Evolutionary conservation across 768 basidiomycete genomes (phyloP).

Genomic region (Termitomyces eurrhizus): DNA sequence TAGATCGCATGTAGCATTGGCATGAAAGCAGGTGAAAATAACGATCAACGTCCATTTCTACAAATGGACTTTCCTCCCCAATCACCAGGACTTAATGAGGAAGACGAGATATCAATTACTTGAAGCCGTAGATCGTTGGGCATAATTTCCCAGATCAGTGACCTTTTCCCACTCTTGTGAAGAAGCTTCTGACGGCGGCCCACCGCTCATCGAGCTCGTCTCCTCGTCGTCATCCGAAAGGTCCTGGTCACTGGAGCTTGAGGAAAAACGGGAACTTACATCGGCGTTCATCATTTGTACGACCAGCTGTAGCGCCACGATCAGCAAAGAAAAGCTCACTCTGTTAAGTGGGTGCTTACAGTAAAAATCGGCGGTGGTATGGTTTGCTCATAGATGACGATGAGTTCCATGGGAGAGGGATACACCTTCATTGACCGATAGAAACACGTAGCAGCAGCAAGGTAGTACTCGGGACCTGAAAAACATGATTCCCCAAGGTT

Average conservation of each 20-base stretch:
- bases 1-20: constrained; percentile 44
- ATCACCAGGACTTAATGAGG: constrained; percentile 13
- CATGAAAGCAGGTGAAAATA: constrained; percentile 9
- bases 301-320: constrained; percentile 42
- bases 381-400: constrained; percentile 92
- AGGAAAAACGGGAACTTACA: constrained; percentile 61
- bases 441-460: constrained; percentile 85
- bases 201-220: constrained; percentile 54
- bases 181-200: constrained; percentile 81
- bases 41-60: constrained; percentile 15
- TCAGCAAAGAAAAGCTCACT: not conserved
- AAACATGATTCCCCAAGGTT: constrained; percentile 2
- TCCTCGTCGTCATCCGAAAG: constrained; percentile 44
- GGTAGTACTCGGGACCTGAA: constrained; percentile 70
- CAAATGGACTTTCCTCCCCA: constrained; percentile 9
- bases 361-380: constrained; percentile 70
- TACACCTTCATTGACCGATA: constrained; percentile 93
- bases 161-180: constrained; percentile 90
- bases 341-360: constrained; percentile 44
- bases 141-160: constrained; percentile 67
- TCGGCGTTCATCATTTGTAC: constrained; percentile 86
- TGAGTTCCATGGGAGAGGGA: constrained; percentile 90
- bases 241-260: constrained; percentile 18
- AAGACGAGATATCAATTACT: not conserved
- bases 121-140: constrained; percentile 20